Evolutionary conservation across 306 rosid species (phyloP), one percentile per base, ranked within the genome.

Genomic region (Trifolium pratense): DNA sequence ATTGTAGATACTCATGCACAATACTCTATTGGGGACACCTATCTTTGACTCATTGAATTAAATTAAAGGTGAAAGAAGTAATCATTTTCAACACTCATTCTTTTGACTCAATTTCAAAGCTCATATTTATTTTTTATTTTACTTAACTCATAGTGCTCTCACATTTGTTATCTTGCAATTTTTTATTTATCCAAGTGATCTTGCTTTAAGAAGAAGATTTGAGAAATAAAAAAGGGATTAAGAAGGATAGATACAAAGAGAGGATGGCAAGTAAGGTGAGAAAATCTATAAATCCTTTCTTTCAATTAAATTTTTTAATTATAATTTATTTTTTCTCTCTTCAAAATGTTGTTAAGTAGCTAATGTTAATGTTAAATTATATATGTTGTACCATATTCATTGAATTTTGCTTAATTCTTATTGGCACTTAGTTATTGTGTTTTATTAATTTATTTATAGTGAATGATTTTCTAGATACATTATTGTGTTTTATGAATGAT

Each of bases 1-100:
- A 59, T 29, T 29, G 13, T 59, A 18, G 65, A 15, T 29, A 14
- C n/a, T 59, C 65, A 59, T 59, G 65, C 65, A 59, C 40, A 15
- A 59, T 12, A 29, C 29, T 29, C 6, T 15, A 59, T 59, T 59
- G 65, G 65, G 3, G 65, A 59, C 40, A 57, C 37, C 0, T 59
- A 59, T 59, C 40, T 7, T 59, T 29, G 65, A 59, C 40, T 59
- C 40, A 29, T 59, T 59, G 42, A 59, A 26, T 59, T 26, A 15
- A 59, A 21, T 21, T 21, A 21, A 58, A 59, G 65, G 65, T 59
- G 65, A 59, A 11, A 23, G 7, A 56, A 56, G n/a, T 11, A 18
- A 21, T 58, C 37, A 14, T 26, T 58, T 29, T 58, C 18, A 14
- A 58, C 7, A 6, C 20, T 58, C 65, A 58, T 58, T 7, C 17